phyloP scores from a whole-genome alignment of 768 basidiomycete species.

The Phylloporus rhodoxanthus region DNA sequence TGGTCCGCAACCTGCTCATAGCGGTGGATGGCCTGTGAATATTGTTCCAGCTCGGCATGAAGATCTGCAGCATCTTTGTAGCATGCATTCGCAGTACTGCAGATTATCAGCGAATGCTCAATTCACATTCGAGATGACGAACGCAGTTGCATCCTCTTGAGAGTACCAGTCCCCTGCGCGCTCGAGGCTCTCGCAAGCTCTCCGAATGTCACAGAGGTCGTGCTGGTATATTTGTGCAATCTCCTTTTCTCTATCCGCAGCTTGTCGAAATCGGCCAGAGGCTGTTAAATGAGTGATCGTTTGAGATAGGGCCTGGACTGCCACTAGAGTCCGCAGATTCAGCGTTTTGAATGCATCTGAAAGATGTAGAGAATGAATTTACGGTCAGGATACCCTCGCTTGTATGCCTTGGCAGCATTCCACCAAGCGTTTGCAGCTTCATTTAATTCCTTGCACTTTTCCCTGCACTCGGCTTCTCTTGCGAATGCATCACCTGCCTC shows the following conservation, averaged over 20 bases:
- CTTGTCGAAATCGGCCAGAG: conserved; percentile 89
- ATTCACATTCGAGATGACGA: conserved; percentile 29
- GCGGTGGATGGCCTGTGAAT: conserved; percentile 73
- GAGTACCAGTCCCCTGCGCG: conserved; percentile 95
- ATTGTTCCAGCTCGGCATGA: conserved; percentile 85
- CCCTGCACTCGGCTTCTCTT: conserved; percentile 90
- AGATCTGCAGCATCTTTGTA: conserved; percentile 96
- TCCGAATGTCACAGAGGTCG: conserved; percentile 69
- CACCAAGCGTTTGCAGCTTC: conserved; percentile 99
- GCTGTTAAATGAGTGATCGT: conserved; percentile 80
- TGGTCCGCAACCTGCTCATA: conserved; percentile 89
- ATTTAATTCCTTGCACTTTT: conserved; percentile 79
- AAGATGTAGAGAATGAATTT: conserved; percentile 26
- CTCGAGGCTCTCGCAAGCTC: conserved; percentile 87
- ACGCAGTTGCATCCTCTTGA: conserved; percentile 97
- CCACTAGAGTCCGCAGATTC: conserved; percentile 49
- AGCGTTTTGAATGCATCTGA: not conserved
- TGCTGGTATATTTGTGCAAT: conserved; percentile 92
- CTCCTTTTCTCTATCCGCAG: conserved; percentile 96
- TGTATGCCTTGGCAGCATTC: conserved; percentile 96
- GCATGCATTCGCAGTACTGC: conserved; percentile 90
- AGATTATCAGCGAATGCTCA: conserved; percentile 2
- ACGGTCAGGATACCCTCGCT: conserved; percentile 83
- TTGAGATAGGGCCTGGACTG: conserved; percentile 78
- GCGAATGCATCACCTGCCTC: conserved; percentile 91